These are phyloP conservation scores for Helianthus tuberosus DNA, from an alignment of 129 eudicot genomes.

Conservation along the genomic window DNA sequence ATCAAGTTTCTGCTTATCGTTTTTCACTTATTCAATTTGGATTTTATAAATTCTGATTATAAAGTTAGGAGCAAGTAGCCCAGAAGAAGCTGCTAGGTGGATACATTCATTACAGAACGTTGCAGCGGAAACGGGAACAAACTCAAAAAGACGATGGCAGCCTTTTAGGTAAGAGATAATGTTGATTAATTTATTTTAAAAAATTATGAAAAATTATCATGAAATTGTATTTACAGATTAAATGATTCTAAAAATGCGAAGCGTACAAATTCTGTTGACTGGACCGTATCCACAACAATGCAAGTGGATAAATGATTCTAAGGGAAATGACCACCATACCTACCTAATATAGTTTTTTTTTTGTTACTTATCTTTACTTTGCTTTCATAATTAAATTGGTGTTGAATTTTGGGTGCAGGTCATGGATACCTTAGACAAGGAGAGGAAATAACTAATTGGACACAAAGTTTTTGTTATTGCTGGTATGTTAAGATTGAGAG, in stretches of 20 bases:
- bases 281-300: conserved; percentile 54
- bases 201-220: neutral
- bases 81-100: conserved; percentile 91
- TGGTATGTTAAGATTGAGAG: too few relatives aligned
- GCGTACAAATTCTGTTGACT: conserved; percentile 40
- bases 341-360: too few relatives aligned
- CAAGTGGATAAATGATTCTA: too few relatives aligned
- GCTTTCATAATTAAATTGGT: too few relatives aligned
- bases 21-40: neutral
- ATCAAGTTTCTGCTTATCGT: neutral
- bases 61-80: conserved; percentile 79
- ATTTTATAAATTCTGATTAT: neutral
- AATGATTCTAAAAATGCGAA: conserved; percentile 39
- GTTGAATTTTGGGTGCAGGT: too few relatives aligned
- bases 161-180: conserved; percentile 44
- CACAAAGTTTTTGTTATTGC: too few relatives aligned
- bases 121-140: conserved; percentile 51
- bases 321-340: too few relatives aligned
- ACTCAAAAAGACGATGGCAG: conserved; percentile 57
- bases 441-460: too few relatives aligned
- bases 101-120: conserved; percentile 64
- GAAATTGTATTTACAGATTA: conserved; percentile 42
- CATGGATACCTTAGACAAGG: too few relatives aligned
- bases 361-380: too few relatives aligned
- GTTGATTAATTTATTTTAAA: neutral